Evolutionary conservation across 2,329 filamentous ascomycete species (phyloP), one percentile per base, ranked within the genome.

Genomic region (Pseudogymnoascus sp.): DNA sequence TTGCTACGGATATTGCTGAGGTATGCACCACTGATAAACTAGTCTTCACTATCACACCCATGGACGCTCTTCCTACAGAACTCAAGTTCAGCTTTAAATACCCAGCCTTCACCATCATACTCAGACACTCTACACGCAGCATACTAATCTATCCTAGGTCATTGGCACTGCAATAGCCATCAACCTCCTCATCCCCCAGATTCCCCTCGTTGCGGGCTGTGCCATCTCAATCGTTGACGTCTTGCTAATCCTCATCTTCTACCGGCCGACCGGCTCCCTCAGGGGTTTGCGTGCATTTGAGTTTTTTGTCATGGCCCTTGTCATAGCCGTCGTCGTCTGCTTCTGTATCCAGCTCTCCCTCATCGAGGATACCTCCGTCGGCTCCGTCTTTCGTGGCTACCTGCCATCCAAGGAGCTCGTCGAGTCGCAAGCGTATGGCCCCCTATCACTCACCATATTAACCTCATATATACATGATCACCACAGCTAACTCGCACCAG

Each of bases 151-250:
- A 52, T 31, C 10, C 7, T 61, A 81, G 79, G 86, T 89, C 19
- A 89, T 90, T 66, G 87, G 87, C 60, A 88, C 85, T 16, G 87
- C 87, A 11, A 89, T 90, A 65, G 86, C 84, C 1, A 75, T 90
- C 59, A 89, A 89, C 66, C 76, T 90, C 12, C 77, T 90, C 33
- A 79, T 86, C 21, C 83, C 83, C 0, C 76, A 83, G 63, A 76
- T 90, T 4, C 86, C 87, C 0, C 76, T 90, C 7, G 84, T 89
- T 0, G 86, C 83, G 1, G 87, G 86, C 14, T 89, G 86, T 66
- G 86, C 85, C 16, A 77, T 90, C 37, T 88, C 85, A 0, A 88
- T 90, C 60, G 68, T 84, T 6, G 87, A 90, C 70, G 86, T 89
- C 35, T 81, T 90, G 72, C 73, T 86, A 37, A 87, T 89, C 61